Base-by-base conservation (phyloP, 2,329 filamentous ascomycete species). In the Hyphodiscus sp. region DNA sequence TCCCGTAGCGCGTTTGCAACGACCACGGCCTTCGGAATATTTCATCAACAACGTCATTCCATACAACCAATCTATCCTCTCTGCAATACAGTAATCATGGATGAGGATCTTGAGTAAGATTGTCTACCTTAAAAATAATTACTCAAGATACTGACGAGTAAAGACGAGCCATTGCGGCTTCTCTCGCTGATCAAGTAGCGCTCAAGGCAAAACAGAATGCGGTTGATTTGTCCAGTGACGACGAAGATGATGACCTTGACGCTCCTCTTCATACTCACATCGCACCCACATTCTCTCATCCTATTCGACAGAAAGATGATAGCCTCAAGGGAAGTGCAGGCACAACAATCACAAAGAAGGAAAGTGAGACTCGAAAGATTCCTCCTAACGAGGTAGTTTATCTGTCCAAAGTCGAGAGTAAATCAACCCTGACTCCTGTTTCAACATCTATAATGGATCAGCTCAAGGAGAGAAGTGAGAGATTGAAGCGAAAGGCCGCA, bases 401-500 rank as follows among this genome's bases (percentile, higher is more conserved):
- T 26, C 23, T 26, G 23, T 26, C 23, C 23, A 3, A 26, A 3
- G 23, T 26, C 4, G 23, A 26, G 3, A 26, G 23, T 8, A 26
- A 26, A 26, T 8, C 8, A 26, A 26, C 3, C 23, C 23, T 8
- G 4, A 8, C 8, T 26, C 23, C 23, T 26, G 23, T 26, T 16
- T 26, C 50, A 9, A 41, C 44, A 13, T 10, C 47, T 13, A 41
- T 51, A 38, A 11, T 50, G 2, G 51, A 51, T n/a, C 50, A 45
- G 26, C 48, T 46, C 26, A 41, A 18, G 23, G 47, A 52, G 30
- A 47, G 33, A 20, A 52, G 47, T 29, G 19, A 23, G 13, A 49
- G 38, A 23, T 52, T 44, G 33, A 57, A 57, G 19, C 55, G 55
- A 15, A 54, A 57, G 18, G 55, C 55, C 18, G 8, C 23, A 26